Evolutionary conservation across 2,329 filamentous ascomycete genomes (phyloP), one percentile per base, ranked within the genome.

Genomic region (Fusarium musae): DNA sequence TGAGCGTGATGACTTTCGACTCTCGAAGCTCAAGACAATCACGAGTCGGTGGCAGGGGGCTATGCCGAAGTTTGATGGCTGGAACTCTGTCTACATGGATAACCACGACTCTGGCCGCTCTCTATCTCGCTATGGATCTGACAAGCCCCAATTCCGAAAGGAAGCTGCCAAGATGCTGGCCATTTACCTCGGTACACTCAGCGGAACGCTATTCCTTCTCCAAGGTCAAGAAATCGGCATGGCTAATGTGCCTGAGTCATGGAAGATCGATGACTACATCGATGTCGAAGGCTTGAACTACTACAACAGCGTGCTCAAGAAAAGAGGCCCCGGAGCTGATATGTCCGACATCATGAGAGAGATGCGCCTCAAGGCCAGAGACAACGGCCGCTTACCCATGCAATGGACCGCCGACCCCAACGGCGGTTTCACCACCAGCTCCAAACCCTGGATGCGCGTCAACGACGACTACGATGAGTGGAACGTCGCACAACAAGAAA

Each of bases 31-130:
- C 46, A 82, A 84, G 57, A 52, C 69, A 5, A 78, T 83, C 5
- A 76, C 83, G 7, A 69, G 59, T 2, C 82, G 79, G 44, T 84
- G 83, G 79, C 84, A 85, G 61, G 76, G 69, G 2, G 79, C 84
- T 26, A 81, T 83, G 66, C 68, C 75, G 3, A 78, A 75, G 23
- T 80, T 74, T 21, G 82, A 84, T 28, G 82, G 82, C 1, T 87
- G 86, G 85, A 87, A 86, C 21, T 85, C 86, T 0, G 82, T 85
- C 0, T 90, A 88, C 67, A 81, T 86, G 70, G 87, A 89, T 40
- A 89, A 89, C 63, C 87, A 89, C 70, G 87, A 89, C 71, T 85
- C 87, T n/a, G 84, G 84, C 0, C 82, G 88, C 0, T 85, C 84
- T 1, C 76, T 90, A 0, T 86, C 85, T 4, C 83, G 87, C 0